Percentiles rank a stretch among this genome's conserved stretches.
These are phyloP conservation scores for Phascolomyces articulosus DNA, from an alignment of 371 early-diverging fungal genomes.

Conservation along the genomic window DNA sequence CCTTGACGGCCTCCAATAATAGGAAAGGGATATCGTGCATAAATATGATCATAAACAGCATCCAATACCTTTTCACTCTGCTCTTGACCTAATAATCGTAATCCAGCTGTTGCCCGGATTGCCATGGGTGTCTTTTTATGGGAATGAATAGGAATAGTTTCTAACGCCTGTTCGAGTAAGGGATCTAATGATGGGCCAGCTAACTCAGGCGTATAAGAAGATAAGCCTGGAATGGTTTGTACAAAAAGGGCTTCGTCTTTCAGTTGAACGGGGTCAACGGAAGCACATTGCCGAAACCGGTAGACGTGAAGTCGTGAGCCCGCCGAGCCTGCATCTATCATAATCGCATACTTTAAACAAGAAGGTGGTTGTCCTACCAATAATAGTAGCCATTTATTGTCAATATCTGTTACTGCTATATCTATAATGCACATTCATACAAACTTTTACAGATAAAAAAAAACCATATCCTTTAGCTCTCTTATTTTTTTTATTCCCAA, in stretches of 20 bases:
- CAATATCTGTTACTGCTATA: too few relatives aligned
- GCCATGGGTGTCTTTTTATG: constrained; percentile 85
- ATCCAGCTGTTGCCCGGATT: constrained; percentile 95
- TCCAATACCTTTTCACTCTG: constrained; percentile 76
- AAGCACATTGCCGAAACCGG: constrained; percentile 45
- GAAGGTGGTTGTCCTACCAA: constrained; percentile 4
- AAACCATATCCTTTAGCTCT: too few relatives aligned
- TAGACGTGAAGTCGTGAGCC: constrained; percentile 98
- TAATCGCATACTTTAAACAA: constrained; percentile 62
- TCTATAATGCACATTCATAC: too few relatives aligned
- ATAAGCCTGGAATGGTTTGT: constrained; percentile 88
- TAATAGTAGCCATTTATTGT: too few relatives aligned
- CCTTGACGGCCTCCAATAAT: constrained; percentile 60
- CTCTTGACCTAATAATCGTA: constrained; percentile 77
- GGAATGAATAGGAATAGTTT: constrained; percentile 68
- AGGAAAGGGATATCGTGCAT: constrained; percentile 81
- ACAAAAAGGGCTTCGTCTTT: constrained; percentile 84
- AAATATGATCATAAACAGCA: constrained; percentile 69
- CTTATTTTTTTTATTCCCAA: too few relatives aligned
- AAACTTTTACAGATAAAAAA: too few relatives aligned
- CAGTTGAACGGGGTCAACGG: constrained; percentile 14
- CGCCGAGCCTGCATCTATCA: constrained; percentile 97
- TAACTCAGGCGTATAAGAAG: constrained; percentile 70
- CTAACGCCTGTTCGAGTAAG: constrained; percentile 74
- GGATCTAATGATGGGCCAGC: constrained; percentile 85